Evolutionary conservation across 331 rosid genomes (phyloP), one percentile per base, ranked within the genome.

Genomic region (Pyrus hybrid): DNA sequence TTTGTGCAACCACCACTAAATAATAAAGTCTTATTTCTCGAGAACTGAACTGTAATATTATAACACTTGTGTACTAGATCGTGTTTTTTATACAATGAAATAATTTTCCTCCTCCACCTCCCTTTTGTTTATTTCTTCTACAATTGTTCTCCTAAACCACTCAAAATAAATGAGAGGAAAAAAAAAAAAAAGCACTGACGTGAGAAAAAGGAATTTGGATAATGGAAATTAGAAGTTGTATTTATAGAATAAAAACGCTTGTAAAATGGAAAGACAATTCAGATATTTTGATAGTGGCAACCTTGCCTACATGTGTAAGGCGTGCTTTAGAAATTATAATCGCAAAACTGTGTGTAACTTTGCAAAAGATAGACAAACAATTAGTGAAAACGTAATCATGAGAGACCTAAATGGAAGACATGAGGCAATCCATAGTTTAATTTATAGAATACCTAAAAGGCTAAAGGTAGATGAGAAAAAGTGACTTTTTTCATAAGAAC

Each of bases 331-430:
- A 49, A 49, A 70, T 28, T 51, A 70, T 32, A 26, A 67, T 35
- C n/a, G 5, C 20, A 37, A 49, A 25, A 49, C 41, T 60, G 33
- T 18, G 25, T 58, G 20, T 26, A 62, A 62, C n/a, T 62, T 26
- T 11, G 4, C 13, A 12, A 30, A 49, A 29, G 14, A 30, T 57
- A 22, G 67, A 56, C 54, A 71, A 33, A 22, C 2, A 51, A 51
- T n/a, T 57, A 33, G 33, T 72, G 67, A 32, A 57, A 56, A 33
- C 23, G 23, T 71, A 72, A 72, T 56, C 33, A 72, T 60, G 37
- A 29, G 68, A 60, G 37, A 58, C 67, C 76, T 56, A 35, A 72
- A 72, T 60, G 76, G 58, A 16, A 35, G 57, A 72, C 67, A 72
- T 60, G 57, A 29, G 41, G 26, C 26, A 37, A 4, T 57, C 43